phyloP scores from a whole-genome alignment of 495 filamentous ascomycete species.

The Podospora tetraspora region DNA sequence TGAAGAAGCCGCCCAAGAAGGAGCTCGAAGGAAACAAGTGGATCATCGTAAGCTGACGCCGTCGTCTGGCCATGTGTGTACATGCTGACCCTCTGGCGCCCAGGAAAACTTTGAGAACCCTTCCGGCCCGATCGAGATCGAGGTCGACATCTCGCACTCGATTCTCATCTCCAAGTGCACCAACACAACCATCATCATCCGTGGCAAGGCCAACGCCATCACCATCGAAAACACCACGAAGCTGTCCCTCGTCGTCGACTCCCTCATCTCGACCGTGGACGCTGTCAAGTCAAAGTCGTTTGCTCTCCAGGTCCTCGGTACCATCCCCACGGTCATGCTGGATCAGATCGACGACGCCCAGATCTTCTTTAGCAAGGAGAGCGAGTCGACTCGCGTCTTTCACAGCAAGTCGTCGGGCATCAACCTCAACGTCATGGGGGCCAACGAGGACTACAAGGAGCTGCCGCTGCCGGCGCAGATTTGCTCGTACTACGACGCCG shows the following conservation, averaged over 20 bases:
- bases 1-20: constrained; percentile 87
- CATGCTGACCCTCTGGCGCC: background rate
- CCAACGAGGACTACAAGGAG: constrained; percentile 77
- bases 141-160: constrained; percentile 76
- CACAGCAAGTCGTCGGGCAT: constrained; percentile 76
- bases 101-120: constrained; percentile 87
- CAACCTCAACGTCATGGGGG: constrained; percentile 75
- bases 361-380: constrained; percentile 77
- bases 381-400: constrained; percentile 72
- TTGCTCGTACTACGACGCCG: constrained; percentile 63
- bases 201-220: constrained; percentile 90
- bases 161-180: constrained; percentile 88
- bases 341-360: constrained; percentile 91
- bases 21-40: constrained; percentile 94
- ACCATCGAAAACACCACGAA: constrained; percentile 84
- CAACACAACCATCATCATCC: constrained; percentile 82
- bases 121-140: constrained; percentile 63
- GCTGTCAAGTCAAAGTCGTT: constrained; percentile 92
- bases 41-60: constrained; percentile 56
- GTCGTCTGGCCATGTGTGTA: background rate
- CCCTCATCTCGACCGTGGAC: constrained; percentile 83
- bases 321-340: constrained; percentile 76
- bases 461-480: constrained; percentile 85
- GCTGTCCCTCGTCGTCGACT: constrained; percentile 81
- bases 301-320: constrained; percentile 79